phyloP scores from a whole-genome alignment of 768 basidiomycete genomes.

The Inosperma sp. region DNA sequence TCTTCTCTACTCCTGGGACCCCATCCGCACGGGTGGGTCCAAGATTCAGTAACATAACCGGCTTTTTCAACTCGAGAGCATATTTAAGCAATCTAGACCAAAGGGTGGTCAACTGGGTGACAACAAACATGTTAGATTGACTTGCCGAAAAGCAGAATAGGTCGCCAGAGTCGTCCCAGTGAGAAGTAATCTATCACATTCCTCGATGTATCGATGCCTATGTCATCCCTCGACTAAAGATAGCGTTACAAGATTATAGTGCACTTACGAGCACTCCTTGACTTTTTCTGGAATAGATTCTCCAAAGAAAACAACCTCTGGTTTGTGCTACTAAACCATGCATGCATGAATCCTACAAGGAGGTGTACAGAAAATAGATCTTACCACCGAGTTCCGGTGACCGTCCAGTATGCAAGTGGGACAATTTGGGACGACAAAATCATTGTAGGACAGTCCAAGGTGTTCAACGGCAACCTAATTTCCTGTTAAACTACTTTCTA shows the following conservation, averaged over 20 bases:
- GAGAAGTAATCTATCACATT: slow-evolving; percentile 65
- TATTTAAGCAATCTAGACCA: slow-evolving; percentile 65
- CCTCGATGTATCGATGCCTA: slow-evolving; percentile 57
- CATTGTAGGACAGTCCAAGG: slow-evolving; percentile 63
- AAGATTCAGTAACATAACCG: slow-evolving; percentile 76
- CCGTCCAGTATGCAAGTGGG: slow-evolving; percentile 57
- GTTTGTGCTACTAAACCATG: slow-evolving; percentile 54
- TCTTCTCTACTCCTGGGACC: slow-evolving; percentile 63
- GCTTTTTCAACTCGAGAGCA: slow-evolving; percentile 70
- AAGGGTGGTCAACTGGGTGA: not conserved
- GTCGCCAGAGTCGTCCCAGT: slow-evolving; percentile 92
- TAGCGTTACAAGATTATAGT: not conserved
- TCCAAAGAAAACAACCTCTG: slow-evolving; percentile 84
- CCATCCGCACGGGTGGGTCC: slow-evolving; percentile 86
- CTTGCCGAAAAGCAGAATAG: slow-evolving; percentile 82
- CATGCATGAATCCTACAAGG: not conserved
- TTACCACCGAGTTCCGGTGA: slow-evolving; percentile 56
- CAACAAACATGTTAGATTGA: not conserved
- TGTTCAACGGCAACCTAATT: slow-evolving; percentile 70
- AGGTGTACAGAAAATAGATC: slow-evolving; percentile 11
- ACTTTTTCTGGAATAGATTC: slow-evolving; percentile 71
- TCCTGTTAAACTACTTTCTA: not conserved
- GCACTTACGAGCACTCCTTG: slow-evolving; percentile 66
- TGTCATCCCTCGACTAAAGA: slow-evolving; percentile 1
- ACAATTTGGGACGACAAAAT: slow-evolving; percentile 80